A percentile compares a stretch with the other conserved stretches of the same genome.
Conservation (phyloP, 352 stramenopile species). For the Phytopythium vexans region DNA sequence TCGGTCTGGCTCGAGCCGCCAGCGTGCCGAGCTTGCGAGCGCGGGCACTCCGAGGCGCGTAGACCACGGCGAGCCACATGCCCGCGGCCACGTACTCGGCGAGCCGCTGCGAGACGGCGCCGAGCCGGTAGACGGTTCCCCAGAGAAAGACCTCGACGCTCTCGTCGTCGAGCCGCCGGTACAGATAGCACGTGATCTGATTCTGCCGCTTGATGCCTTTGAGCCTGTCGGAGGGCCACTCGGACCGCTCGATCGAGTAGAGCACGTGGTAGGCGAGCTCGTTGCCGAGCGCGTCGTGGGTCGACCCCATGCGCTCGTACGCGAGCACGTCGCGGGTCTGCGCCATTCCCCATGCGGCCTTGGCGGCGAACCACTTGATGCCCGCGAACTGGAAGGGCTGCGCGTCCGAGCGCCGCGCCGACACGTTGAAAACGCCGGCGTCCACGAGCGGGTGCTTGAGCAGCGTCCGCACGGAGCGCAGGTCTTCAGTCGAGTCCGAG, state of each 20-base stretch:
- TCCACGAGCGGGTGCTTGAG: constrained; percentile 43
- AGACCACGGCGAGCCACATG: constrained; percentile 28
- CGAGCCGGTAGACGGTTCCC: constrained; percentile 40
- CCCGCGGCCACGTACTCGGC: constrained; percentile 45
- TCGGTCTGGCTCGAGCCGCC: constrained; percentile 13
- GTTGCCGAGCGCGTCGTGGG: constrained; percentile 38
- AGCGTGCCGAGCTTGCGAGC: constrained; percentile 40
- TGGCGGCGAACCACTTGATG: constrained; percentile 45
- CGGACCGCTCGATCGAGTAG: constrained; percentile 54
- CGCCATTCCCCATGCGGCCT: constrained; percentile 31
- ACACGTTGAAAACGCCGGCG: constrained; percentile 43
- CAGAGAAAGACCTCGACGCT: constrained; percentile 40
- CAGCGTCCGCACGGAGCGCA: constrained; percentile 33
- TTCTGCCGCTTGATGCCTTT: constrained; percentile 45
- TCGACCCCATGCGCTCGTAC: constrained; percentile 54
- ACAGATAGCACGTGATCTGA: constrained; percentile 46
- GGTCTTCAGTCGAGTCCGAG: constrained; percentile 37
- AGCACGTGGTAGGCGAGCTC: constrained; percentile 49
- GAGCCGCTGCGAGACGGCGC: constrained; percentile 28
- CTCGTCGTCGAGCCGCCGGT: constrained; percentile 21
- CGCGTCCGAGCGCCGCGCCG: constrained; percentile 19
- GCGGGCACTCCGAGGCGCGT: constrained; percentile 29
- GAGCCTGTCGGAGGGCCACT: constrained; percentile 39
- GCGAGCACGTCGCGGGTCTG: constrained; percentile 40
- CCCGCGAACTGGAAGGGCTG: constrained; percentile 39